These are phyloP conservation scores for Inga laurina DNA, from an alignment of 306 rosid species.

Conservation along the genomic window DNA sequence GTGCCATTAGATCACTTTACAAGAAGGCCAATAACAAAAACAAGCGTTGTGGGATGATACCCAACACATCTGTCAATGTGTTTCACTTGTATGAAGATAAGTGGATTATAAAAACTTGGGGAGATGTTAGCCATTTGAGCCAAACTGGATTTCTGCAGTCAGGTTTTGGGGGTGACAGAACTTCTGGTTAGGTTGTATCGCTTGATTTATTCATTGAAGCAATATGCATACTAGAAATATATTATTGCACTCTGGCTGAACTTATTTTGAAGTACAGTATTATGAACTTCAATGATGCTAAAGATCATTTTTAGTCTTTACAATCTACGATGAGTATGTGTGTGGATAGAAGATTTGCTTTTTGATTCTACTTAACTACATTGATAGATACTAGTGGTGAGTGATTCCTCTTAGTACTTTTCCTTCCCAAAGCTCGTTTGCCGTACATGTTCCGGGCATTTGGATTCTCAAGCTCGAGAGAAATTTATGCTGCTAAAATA, in stretches of 20 bases:
- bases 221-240: neutral
- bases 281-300: neutral
- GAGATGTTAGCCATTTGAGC: constrained; percentile 78
- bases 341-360: neutral
- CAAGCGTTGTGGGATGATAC: constrained; percentile 51
- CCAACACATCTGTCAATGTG: constrained; percentile 67
- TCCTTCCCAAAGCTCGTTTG: neutral
- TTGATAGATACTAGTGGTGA: too few relatives aligned
- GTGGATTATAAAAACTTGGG: constrained; percentile 69
- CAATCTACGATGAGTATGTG: neutral
- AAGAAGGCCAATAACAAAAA: constrained; percentile 52
- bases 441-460: neutral
- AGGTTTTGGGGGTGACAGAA: constrained; percentile 83
- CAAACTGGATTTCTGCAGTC: constrained; percentile 62
- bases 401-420: too few relatives aligned
- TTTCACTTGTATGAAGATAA: constrained; percentile 65
- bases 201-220: neutral
- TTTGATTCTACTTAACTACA: neutral
- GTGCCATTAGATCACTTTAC: constrained; percentile 63
- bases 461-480: neutral
- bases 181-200: constrained; percentile 65
- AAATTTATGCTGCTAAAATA: neutral
- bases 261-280: neutral
- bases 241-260: neutral
- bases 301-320: neutral